Evolutionary conservation across 2,329 filamentous ascomycete genomes (phyloP).

Genomic region (Lachnellula arida): DNA sequence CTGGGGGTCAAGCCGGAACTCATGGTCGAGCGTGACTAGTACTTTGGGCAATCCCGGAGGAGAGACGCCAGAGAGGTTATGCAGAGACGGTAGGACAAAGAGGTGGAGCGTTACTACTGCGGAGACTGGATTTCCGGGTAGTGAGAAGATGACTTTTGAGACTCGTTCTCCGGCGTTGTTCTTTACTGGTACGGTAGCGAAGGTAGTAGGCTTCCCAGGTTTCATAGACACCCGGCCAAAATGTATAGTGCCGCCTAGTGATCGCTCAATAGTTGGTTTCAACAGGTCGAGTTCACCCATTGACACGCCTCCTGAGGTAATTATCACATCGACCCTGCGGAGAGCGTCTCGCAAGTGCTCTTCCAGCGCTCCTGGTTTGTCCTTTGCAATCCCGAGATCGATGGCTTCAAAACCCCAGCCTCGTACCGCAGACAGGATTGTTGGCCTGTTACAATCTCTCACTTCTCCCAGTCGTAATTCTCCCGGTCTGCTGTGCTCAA

Average conservation of each 20-base stretch:
- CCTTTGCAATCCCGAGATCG: constrained; percentile 80
- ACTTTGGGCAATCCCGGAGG: constrained; percentile 68
- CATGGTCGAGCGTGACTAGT: constrained; percentile 65
- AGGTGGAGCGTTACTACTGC: constrained; percentile 91
- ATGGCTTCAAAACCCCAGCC: constrained; percentile 73
- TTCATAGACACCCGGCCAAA: constrained; percentile 98
- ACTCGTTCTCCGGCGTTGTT: constrained; percentile 53
- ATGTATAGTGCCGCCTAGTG: constrained; percentile 86
- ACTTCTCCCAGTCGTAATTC: constrained; percentile 75
- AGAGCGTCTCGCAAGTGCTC: constrained; percentile 70
- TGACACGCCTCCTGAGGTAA: constrained; percentile 91
- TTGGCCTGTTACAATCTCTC: constrained; percentile 87
- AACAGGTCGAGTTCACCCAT: constrained; percentile 98
- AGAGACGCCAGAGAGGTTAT: constrained; percentile 66
- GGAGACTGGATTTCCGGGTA: constrained; percentile 91
- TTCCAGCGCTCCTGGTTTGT: constrained; percentile 71
- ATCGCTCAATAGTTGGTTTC: constrained; percentile 90
- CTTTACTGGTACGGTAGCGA: constrained; percentile 76
- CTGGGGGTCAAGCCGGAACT: constrained; percentile 67
- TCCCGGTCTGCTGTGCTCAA: constrained; percentile 62
- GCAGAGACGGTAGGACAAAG: constrained; percentile 84
- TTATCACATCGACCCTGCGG: constrained; percentile 70
- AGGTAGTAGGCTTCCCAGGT: constrained; percentile 95
- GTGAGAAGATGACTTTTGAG: constrained; percentile 73
- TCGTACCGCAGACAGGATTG: constrained; percentile 70